Base-by-base conservation (phyloP, 306 rosid genomes). In the Quillaja saponaria region DNA sequence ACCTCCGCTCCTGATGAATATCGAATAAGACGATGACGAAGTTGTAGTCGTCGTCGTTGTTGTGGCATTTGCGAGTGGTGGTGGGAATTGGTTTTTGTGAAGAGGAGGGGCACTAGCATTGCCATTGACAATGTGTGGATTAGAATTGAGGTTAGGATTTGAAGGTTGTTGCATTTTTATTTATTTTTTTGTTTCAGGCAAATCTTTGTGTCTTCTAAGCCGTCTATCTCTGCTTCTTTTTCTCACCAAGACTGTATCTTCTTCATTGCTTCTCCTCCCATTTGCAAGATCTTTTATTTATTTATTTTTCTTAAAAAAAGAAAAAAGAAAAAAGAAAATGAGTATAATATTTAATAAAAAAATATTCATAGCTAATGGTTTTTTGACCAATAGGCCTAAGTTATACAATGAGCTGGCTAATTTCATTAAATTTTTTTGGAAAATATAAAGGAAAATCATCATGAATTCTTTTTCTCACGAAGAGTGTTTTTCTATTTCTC, bases 131-230 rank as follows among this genome's bases (percentile, higher is more conserved):
- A 41, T 65, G 13, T 14, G 68, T 33, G 14, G 50, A 15, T 13
- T 54, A 15, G 66, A 63, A 51, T 38, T 63, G 31, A 67, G 59
- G 28, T 67, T 76, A 52, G 78, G 78, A 71, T 72, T 75, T 31
- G 84, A 55, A 68, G 71, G 69, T 58, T 82, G 91, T 77, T 84
- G 92, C 84, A 78, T 77, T 34, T 76, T 63, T 40, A 71, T 46
- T 47, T 83, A 78, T 75, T 39, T 74, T 63, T 34, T 71, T 46
- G 53, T n/a, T n/a, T n/a, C n/a, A n/a, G 78, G 50, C 76, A 62
- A 25, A 66, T 47, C 54, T 44, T 47, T 34, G 15, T 35, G n/a
- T 49, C 10, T 14, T 71, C 53, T 46, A 34, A 20, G 63, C 75
- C 78, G 58, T 63, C 66, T 58, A 71, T 71, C 67, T 53, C 77